These are phyloP conservation scores for Apophysomyces trapeziformis DNA, from an alignment of 371 early-diverging fungal genomes.

Conservation along the genomic window DNA sequence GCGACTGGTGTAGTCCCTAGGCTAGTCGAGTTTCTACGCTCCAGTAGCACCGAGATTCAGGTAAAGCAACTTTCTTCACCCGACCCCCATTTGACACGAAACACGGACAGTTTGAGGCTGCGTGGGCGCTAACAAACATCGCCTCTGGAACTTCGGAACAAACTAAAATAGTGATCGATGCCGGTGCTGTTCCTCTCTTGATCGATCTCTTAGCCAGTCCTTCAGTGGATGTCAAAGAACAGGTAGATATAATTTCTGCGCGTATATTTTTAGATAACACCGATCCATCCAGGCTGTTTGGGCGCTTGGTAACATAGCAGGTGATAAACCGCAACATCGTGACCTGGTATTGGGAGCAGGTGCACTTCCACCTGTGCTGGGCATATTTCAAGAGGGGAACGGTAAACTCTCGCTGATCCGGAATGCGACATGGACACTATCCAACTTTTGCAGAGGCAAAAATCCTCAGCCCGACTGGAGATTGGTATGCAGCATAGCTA, in stretches of 20 bases:
- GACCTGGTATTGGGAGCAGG: constrained; percentile 92
- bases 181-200: constrained; percentile 93
- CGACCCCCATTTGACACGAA: not conserved
- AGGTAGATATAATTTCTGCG: constrained; percentile 54
- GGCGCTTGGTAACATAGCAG: constrained; percentile 99
- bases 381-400: constrained; percentile 83
- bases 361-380: constrained; percentile 84
- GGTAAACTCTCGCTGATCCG: constrained; percentile 90
- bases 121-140: constrained; percentile 99
- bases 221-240: constrained; percentile 93
- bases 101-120: constrained; percentile 93
- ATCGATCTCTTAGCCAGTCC: constrained; percentile 87
- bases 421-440: constrained; percentile 98
- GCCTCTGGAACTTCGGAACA: constrained; percentile 98
- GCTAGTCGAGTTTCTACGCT: constrained; percentile 93
- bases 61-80: constrained; percentile 51
- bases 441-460: constrained; percentile 99
- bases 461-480: constrained; percentile 95
- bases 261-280: not conserved
- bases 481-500: constrained; percentile 52
- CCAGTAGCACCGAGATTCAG: constrained; percentile 82
- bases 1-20: constrained; percentile 92
- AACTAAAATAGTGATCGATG: constrained; percentile 92
- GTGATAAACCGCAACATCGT: constrained; percentile 95
- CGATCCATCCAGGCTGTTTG: constrained; percentile 85